A percentile compares a stretch with the other conserved stretches of the same genome.
These are phyloP conservation scores for Pyricularia sp. DNA, from an alignment of 2,329 filamentous ascomycete species.

Conservation along the genomic window DNA sequence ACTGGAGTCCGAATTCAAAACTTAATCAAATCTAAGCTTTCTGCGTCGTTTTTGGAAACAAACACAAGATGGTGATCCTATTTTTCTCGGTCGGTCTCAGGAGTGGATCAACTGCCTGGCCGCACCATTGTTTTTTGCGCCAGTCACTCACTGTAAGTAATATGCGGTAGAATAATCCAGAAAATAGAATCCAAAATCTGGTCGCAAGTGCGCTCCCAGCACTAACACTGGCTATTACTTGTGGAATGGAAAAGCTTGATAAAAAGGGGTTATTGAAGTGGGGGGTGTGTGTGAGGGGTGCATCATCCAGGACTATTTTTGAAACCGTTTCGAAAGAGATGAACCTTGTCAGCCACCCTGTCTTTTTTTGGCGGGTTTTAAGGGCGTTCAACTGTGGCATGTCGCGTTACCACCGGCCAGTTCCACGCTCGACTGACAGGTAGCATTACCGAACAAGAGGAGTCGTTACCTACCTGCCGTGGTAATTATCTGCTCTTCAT, in stretches of 20 bases:
- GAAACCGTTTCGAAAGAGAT: slow-evolving; percentile 2
- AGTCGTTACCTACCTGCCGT: not conserved
- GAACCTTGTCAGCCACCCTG: not conserved
- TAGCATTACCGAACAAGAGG: not conserved
- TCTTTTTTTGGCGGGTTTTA: not conserved
- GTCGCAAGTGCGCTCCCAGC: not conserved
- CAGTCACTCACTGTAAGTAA: too few species aligned
- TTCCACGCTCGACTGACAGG: not conserved
- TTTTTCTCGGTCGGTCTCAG: not conserved
- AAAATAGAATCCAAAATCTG: not conserved
- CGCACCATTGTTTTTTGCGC: not conserved
- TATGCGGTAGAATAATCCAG: not conserved
- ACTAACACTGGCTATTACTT: not conserved
- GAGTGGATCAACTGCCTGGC: not conserved
- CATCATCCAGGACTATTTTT: not conserved
- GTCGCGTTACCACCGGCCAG: not conserved
- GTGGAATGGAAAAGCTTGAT: not conserved
- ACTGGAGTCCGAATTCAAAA: not conserved
- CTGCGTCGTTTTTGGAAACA: not conserved
- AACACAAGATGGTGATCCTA: not conserved
- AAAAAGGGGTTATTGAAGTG: not conserved
- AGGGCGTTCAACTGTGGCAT: not conserved
- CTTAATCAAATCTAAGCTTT: not conserved
- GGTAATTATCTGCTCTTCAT: not conserved
- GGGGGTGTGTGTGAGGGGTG: not conserved